Conservation (phyloP, 1,284 basidiomycete genomes). For the Ganoderma multipileum region DNA sequence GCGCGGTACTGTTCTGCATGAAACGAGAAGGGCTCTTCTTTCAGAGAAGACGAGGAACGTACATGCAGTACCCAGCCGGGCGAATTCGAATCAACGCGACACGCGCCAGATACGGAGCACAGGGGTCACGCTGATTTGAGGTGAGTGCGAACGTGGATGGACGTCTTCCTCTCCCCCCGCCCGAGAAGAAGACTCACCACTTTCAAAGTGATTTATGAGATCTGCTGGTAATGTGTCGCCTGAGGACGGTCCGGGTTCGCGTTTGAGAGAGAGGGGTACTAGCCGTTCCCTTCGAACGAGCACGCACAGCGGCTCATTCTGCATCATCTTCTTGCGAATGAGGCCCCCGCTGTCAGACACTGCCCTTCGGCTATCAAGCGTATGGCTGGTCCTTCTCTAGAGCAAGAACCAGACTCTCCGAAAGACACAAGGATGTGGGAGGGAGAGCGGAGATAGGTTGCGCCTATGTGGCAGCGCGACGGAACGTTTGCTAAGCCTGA, state of each 20-base stretch:
- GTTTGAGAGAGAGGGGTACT: constrained; percentile 59
- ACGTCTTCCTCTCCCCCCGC: not conserved
- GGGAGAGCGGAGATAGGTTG: constrained; percentile 40
- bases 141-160: not conserved
- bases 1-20: too few species aligned
- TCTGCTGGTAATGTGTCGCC: constrained; percentile 27
- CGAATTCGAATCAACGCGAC: not conserved
- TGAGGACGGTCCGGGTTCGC: constrained; percentile 50
- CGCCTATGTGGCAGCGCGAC: constrained; percentile 31
- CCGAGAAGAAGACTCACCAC: constrained; percentile 20
- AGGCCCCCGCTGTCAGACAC: too few species aligned
- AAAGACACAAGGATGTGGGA: constrained; percentile 46
- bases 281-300: constrained; percentile 63
- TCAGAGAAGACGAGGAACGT: too few species aligned
- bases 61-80: constrained; percentile 39
- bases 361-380: too few species aligned
- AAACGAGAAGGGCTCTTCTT: too few species aligned
- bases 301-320: constrained; percentile 48
- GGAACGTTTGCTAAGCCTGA: constrained; percentile 15
- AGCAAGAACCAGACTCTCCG: constrained; percentile 29
- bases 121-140: not conserved
- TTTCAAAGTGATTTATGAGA: constrained; percentile 37
- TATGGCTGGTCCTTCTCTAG: constrained; percentile 24
- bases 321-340: too few species aligned
- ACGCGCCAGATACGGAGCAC: not conserved